phyloP scores from a whole-genome alignment of 192 early-diverging fungal genomes.

The Spizellomyces sp. region DNA sequence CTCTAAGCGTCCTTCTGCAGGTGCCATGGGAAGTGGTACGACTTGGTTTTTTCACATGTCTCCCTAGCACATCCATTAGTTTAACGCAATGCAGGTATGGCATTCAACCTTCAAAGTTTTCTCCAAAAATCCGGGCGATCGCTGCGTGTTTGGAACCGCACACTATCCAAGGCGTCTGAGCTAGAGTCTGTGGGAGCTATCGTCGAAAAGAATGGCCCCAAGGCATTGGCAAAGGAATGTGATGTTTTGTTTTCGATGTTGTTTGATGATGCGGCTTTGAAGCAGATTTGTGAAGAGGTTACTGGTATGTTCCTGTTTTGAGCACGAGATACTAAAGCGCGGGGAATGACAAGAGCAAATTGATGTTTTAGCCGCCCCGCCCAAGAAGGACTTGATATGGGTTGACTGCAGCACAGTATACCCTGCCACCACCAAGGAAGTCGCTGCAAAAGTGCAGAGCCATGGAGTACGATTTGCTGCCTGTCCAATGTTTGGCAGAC shows the following conservation, averaged over 20 bases:
- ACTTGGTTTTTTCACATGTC: not conserved
- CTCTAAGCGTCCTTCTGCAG: not conserved
- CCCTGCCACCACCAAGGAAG: constrained; percentile 23
- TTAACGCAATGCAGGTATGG: constrained; percentile 17
- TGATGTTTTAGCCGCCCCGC: not conserved
- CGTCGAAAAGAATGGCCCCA: constrained; percentile 14
- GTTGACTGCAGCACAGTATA: constrained; percentile 7
- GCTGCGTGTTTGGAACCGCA: constrained; percentile 32
- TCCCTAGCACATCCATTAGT: not conserved
- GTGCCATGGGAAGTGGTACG: constrained; percentile 12
- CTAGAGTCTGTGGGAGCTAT: constrained; percentile 17
- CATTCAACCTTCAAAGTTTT: constrained; percentile 24
- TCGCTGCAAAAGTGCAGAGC: not conserved
- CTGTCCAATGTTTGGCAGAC: constrained; percentile 42
- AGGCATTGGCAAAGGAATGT: constrained; percentile 19
- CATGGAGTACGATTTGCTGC: constrained; percentile 16
- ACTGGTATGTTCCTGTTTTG: not conserved
- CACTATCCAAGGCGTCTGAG: constrained; percentile 18
- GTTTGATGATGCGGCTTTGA: constrained; percentile 36
- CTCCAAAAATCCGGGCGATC: not conserved
- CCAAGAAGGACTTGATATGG: constrained; percentile 7
- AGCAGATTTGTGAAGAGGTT: constrained; percentile 3
- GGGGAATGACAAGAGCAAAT: too few relatives aligned
- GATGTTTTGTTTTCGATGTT: constrained; percentile 37
- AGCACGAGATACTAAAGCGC: not conserved